A percentile compares a stretch with the other conserved stretches of the same genome.
These are phyloP conservation scores for Termitomyces sp. DNA, from an alignment of 768 basidiomycete species.

Conservation along the genomic window DNA sequence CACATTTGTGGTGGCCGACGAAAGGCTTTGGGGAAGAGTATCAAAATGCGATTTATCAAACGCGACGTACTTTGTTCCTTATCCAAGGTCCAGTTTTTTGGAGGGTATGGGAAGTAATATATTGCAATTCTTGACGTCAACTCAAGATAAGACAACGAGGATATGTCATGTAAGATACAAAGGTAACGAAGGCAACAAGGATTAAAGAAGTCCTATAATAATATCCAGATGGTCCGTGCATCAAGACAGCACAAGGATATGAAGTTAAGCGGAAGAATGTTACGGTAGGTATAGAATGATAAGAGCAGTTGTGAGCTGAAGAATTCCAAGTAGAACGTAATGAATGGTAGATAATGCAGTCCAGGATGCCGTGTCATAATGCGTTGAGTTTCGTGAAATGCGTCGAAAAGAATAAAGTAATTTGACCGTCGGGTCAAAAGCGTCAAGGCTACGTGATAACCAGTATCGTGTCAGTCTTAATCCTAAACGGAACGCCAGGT, in stretches of 20 bases:
- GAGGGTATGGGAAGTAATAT: background rate
- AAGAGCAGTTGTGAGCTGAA: background rate
- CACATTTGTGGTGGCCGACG: background rate
- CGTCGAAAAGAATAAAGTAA: slow-evolving; percentile 13
- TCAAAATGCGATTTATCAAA: background rate
- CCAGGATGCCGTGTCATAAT: slow-evolving; percentile 6
- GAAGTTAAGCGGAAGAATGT: background rate
- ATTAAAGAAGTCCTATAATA: slow-evolving; percentile 8
- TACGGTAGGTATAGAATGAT: slow-evolving; percentile 1
- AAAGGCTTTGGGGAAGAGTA: background rate
- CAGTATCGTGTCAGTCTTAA: slow-evolving; percentile 8
- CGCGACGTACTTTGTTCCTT: background rate
- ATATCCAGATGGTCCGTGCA: slow-evolving; percentile 10
- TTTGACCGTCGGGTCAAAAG: slow-evolving; percentile 8
- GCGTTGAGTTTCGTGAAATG: slow-evolving; percentile 11
- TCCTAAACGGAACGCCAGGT: slow-evolving; percentile 59
- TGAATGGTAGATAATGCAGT: slow-evolving; percentile 5
- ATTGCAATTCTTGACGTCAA: background rate
- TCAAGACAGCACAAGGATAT: slow-evolving; percentile 7
- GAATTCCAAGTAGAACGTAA: slow-evolving; percentile 4
- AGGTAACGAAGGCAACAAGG: background rate
- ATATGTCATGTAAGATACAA: background rate
- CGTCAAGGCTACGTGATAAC: slow-evolving; percentile 10
- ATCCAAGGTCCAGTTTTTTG: background rate
- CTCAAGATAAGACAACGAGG: background rate